phyloP scores from a whole-genome alignment of 371 early-diverging fungal species.

The Mucor piriformis region DNA sequence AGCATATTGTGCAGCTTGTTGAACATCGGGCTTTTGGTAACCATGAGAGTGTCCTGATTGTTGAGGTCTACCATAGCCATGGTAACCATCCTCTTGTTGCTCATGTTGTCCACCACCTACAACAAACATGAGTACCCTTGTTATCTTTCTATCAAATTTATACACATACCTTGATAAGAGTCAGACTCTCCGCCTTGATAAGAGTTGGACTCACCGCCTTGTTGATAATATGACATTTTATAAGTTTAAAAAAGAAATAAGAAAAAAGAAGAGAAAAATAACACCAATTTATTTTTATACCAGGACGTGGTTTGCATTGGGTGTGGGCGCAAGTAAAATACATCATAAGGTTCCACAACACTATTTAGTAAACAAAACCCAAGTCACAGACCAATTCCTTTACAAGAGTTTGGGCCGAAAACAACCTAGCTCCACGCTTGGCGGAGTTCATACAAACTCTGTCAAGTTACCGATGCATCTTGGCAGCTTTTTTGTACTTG shows the following conservation, averaged over 20 bases:
- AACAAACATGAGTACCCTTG: background rate
- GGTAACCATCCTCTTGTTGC: background rate
- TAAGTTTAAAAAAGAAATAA: background rate
- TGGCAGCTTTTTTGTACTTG: no score
- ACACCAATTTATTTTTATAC: background rate
- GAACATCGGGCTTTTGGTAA: constrained; percentile 27
- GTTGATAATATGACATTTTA: constrained; percentile 10
- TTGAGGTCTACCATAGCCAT: constrained; percentile 2
- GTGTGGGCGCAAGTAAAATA: constrained; percentile 6
- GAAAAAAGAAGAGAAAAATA: background rate
- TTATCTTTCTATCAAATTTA: background rate
- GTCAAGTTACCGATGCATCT: background rate
- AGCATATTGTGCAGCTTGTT: constrained; percentile 37
- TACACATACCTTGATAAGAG: constrained; percentile 28
- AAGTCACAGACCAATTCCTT: background rate
- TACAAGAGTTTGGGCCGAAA: background rate
- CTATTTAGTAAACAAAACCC: background rate
- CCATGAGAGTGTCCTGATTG: constrained; percentile 2
- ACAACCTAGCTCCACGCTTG: background rate
- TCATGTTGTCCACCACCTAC: background rate
- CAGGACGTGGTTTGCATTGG: background rate
- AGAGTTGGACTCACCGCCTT: constrained; percentile 10
- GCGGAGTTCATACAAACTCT: background rate
- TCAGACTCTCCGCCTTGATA: constrained; percentile 18
- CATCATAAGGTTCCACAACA: constrained; percentile 17